Base-by-base conservation (phyloP, 176 grass and related monocot genomes). In the Areca catechu region DNA sequence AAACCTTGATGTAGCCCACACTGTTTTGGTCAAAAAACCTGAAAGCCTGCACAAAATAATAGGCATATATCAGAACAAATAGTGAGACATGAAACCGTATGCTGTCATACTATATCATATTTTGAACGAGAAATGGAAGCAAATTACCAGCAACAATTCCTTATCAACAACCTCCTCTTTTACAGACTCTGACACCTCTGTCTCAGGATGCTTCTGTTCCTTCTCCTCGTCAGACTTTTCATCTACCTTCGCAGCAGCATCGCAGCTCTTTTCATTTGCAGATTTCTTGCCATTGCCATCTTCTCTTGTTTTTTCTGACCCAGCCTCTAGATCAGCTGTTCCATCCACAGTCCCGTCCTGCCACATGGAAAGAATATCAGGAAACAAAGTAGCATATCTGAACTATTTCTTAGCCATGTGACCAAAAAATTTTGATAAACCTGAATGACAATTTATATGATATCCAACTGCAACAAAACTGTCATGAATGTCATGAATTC, bases 11-110 rank as follows among this genome's bases (percentile, higher is more conserved):
- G 76, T 74, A 98, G 52, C 84, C 84, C 21, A 23, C 84, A 69
- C 79, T 85, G 24, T 89, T 93, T 67, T 76, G 76, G 47, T 98
- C 94, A 17, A 98, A 98, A 74, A 80, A 89, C 59, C 94, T 98
- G 64, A 98, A 98, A 75, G 94, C 88, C 94, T 98, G 69, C 80
- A 49, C 75, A 25, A 22, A 15, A 20, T 34, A 60, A 60, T 7
- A 29, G 4, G 5, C 5, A 43, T 43, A 43, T 43, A 43, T 43
- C 34, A 43, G 34, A 43, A 43, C 9, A 12, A 43, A 12, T 43
- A 43, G 34, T 43, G 7, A 12, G 10, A 2, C 34, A 43, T 43
- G 34, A 12, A 43, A 14, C 9, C 14, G 10, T 12, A 43, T 14
- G 10, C 34, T 43, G 34, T 12, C 34, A 43, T 43, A 43, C 5